Conservation (phyloP, 208 protist genomes). For the Angomonas deanei region DNA sequence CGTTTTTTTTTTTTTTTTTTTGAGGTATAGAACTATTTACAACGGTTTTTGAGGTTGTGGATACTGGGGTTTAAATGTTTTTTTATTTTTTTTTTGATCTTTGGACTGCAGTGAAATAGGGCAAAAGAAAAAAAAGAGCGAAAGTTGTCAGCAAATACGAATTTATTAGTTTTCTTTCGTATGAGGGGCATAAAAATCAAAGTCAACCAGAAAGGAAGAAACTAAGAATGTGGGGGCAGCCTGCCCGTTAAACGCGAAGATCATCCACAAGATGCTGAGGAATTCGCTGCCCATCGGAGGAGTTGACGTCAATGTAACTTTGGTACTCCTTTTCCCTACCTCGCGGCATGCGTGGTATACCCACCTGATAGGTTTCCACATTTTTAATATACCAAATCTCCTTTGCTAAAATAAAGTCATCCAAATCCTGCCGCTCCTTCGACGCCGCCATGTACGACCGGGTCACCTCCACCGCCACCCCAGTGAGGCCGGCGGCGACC, state of each 20-base stretch:
- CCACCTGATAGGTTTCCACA: constrained; percentile 83
- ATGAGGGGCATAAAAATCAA: neutral
- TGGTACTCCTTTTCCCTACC: constrained; percentile 70
- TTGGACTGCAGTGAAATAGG: constrained; percentile 16
- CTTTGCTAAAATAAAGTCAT: constrained; percentile 84
- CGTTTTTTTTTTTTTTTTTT: neutral
- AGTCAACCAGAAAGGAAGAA: no score
- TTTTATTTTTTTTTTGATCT: constrained; percentile 5
- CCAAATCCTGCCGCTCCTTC: constrained; percentile 74
- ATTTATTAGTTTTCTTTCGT: constrained; percentile 2
- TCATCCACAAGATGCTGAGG: constrained; percentile 45
- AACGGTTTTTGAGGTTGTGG: neutral
- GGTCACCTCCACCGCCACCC: constrained; percentile 65
- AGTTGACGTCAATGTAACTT: constrained; percentile 38
- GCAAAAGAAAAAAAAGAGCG: constrained; percentile 12
- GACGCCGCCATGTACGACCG: constrained; percentile 74
- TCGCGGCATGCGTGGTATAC: constrained; percentile 69
- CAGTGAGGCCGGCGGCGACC: constrained; percentile 54
- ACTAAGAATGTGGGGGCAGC: no score
- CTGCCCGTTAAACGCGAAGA: constrained; percentile 17
- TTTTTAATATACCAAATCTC: constrained; percentile 92
- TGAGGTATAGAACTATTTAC: neutral
- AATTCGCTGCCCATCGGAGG: constrained; percentile 24
- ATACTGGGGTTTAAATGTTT: neutral
- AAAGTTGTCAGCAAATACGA: neutral